These are phyloP conservation scores for Pythium catenulatum DNA, from an alignment of 352 stramenopile genomes.

Conservation along the genomic window DNA sequence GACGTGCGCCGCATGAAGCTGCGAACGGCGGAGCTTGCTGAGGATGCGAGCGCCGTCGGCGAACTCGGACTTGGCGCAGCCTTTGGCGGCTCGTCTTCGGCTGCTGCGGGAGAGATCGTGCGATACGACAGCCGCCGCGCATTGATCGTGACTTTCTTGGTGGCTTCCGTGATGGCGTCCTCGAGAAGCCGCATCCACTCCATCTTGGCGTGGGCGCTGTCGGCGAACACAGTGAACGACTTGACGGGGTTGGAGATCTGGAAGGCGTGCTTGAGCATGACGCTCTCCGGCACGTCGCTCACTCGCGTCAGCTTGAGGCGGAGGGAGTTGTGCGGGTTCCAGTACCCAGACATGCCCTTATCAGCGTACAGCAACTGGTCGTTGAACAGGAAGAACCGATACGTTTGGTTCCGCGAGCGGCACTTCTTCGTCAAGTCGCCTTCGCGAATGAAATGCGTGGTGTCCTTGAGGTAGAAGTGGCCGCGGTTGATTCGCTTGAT, in stretches of 20 bases:
- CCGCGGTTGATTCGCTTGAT: constrained; percentile 95
- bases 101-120: not conserved
- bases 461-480: constrained; percentile 95
- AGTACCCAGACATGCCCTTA: constrained; percentile 87
- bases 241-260: constrained; percentile 93
- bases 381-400: constrained; percentile 94
- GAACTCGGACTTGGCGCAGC: not conserved
- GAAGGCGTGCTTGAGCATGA: constrained; percentile 88
- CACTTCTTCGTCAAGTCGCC: constrained; percentile 97
- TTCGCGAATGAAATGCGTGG: constrained; percentile 96
- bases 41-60: constrained; percentile 34
- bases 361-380: constrained; percentile 92
- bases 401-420: constrained; percentile 90
- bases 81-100: not conserved
- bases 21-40: constrained; percentile 68
- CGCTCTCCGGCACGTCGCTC: constrained; percentile 81
- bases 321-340: constrained; percentile 92
- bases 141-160: constrained; percentile 89
- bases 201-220: constrained; percentile 77
- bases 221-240: constrained; percentile 90
- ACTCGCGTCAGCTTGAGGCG: constrained; percentile 91
- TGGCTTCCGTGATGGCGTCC: constrained; percentile 82
- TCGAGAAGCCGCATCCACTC: constrained; percentile 92
- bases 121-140: constrained; percentile 78
- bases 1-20: constrained; percentile 76